Evolutionary conservation across 306 rosid species (phyloP).

Genomic region (Spatholobus suberectus): DNA sequence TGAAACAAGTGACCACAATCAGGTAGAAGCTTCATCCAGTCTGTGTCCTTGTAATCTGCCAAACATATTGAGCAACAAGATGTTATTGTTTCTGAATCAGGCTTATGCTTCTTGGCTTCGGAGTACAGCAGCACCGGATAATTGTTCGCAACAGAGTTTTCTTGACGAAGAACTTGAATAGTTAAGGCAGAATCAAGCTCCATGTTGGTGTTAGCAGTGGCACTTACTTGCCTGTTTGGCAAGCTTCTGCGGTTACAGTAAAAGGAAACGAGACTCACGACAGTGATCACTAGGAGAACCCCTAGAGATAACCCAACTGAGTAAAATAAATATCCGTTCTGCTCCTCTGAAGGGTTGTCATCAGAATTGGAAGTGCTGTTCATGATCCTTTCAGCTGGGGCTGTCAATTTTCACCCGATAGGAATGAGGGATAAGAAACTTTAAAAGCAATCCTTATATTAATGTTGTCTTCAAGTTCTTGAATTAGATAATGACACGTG

Average conservation of each 20-base stretch:
- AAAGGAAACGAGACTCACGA: background rate
- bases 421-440: background rate
- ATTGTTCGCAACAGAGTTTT: background rate
- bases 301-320: background rate
- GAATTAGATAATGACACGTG: background rate
- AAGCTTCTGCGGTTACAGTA: background rate
- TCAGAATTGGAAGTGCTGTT: background rate
- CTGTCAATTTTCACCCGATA: background rate
- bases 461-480: background rate
- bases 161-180: slow-evolving; percentile 1
- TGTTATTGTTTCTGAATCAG: background rate
- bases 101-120: slow-evolving; percentile 31
- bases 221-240: background rate
- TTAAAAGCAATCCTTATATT: background rate
- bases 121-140: slow-evolving; percentile 47
- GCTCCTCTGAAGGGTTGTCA: background rate
- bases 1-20: slow-evolving; percentile 52
- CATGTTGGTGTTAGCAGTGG: background rate
- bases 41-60: slow-evolving; percentile 49
- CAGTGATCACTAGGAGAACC: background rate
- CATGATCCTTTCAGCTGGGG: slow-evolving; percentile 19
- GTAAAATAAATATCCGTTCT: background rate
- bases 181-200: background rate
- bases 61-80: slow-evolving; percentile 56
- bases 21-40: slow-evolving; percentile 44